These are phyloP conservation scores for Pyrus communis DNA, from an alignment of 306 rosid species.

Conservation along the genomic window DNA sequence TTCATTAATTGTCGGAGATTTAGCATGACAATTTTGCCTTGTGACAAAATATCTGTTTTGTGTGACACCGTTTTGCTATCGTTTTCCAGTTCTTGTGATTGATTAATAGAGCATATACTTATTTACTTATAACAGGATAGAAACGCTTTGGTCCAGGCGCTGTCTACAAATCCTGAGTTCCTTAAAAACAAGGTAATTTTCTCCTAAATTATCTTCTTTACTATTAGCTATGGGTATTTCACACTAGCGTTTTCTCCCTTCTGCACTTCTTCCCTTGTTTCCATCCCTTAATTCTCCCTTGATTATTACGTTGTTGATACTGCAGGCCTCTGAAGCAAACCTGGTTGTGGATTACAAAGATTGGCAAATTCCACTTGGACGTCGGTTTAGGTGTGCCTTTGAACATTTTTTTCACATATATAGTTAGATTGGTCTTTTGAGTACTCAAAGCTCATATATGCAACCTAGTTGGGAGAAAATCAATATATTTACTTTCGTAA, in stretches of 20 bases:
- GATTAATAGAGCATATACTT: not conserved
- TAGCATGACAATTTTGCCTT: too few species aligned
- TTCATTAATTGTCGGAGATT: too few species aligned
- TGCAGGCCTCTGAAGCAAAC: constrained; percentile 73
- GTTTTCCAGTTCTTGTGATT: not conserved
- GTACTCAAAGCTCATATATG: not conserved
- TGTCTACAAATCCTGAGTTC: constrained; percentile 86
- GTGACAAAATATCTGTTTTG: too few species aligned
- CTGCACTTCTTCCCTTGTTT: too few species aligned
- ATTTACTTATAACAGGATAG: constrained; percentile 57
- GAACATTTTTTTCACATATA: constrained; percentile 2
- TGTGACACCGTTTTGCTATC: too few species aligned
- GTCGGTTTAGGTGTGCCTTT: constrained; percentile 76
- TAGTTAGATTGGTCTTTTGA: too few species aligned
- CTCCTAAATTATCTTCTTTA: constrained; percentile 4
- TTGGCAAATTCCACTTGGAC: constrained; percentile 97
- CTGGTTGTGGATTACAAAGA: constrained; percentile 87
- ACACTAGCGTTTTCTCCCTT: too few species aligned
- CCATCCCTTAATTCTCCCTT: too few species aligned
- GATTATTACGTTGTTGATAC: constrained; percentile 3
- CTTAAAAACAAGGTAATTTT: constrained; percentile 65
- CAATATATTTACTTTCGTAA: not conserved
- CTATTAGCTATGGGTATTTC: not conserved
- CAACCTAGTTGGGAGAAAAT: too few species aligned
- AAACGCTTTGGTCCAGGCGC: constrained; percentile 67